Base-by-base conservation (phyloP, 2,329 filamentous ascomycete genomes). In the Trichoderma guizhouense region DNA sequence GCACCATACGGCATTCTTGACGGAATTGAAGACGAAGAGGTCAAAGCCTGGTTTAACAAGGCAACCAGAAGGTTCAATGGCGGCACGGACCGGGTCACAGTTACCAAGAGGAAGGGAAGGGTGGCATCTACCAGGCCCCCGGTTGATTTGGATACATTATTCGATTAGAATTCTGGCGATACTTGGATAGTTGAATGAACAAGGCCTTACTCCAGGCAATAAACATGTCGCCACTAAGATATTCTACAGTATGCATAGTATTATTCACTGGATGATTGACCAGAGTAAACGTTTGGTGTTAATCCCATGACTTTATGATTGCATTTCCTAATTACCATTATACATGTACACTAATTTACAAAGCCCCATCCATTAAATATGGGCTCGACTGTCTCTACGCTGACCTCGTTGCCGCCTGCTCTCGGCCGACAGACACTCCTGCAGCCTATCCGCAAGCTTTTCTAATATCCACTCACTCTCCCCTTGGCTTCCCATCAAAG, bases 381-480 rank as follows among this genome's bases (percentile, higher is more conserved):
- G 7, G 8, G 26, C 7, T 26, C 21, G 26, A 43, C 24, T 26
- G 2, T 47, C 60, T n/a, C 21, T 43, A 18, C 24, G 34, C 60
- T 63, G 11, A 7, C 21, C 43, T n/a, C 43, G 51, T 34, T n/a
- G 66, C 60, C 32, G 47, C 26, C 26, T 28, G 8, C 58, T 71
- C 47, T 71, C 69, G 15, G 61, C 69, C 26, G 53, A 32, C 18
- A 71, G 28, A n/a, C 51, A 71, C 51, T 71, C 63, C 9, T 68
- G 26, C 30, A 71, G 51, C 69, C 61, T 61, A 21, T 71, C 26
- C 34, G 57, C 28, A 9, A 71, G 28, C 34, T 36, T 66, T 39
- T 68, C 69, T 12, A 71, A 14, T 57, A 71, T 71, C 69, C 69
- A 71, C 15, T 71, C 69, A 14, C 62, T 71, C 14, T 71, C 69